These are phyloP conservation scores for Termitomyces sp. DNA, from an alignment of 768 basidiomycete species.

Conservation along the genomic window DNA sequence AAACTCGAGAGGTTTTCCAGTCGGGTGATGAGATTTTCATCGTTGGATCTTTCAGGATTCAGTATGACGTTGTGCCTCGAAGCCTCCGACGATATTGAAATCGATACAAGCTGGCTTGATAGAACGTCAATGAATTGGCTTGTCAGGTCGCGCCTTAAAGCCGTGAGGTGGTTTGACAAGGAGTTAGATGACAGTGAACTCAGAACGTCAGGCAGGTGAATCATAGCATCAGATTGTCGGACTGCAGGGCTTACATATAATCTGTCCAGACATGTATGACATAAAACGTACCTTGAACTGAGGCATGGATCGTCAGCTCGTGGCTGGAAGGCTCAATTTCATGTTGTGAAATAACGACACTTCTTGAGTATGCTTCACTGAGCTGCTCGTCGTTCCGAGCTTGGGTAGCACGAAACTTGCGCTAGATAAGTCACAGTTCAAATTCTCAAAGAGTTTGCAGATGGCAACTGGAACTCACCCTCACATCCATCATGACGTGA, in stretches of 20 bases:
- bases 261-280: background rate
- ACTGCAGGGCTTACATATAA: slow-evolving; percentile 34
- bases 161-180: slow-evolving; percentile 50
- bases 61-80: slow-evolving; percentile 43
- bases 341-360: slow-evolving; percentile 45
- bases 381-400: slow-evolving; percentile 69
- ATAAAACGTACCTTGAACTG: slow-evolving; percentile 36
- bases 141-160: slow-evolving; percentile 61
- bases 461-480: slow-evolving; percentile 37
- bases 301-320: slow-evolving; percentile 43
- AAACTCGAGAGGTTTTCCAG: slow-evolving; percentile 52
- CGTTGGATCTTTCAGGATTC: slow-evolving; percentile 37
- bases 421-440: slow-evolving; percentile 29
- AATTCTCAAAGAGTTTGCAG: background rate
- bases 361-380: slow-evolving; percentile 58
- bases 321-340: slow-evolving; percentile 29
- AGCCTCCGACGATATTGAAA: slow-evolving; percentile 31
- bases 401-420: slow-evolving; percentile 45
- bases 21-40: slow-evolving; percentile 31
- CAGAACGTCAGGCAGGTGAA: slow-evolving; percentile 51
- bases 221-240: slow-evolving; percentile 42
- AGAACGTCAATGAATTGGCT: slow-evolving; percentile 54
- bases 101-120: slow-evolving; percentile 45
- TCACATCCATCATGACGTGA: slow-evolving; percentile 48
- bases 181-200: slow-evolving; percentile 52